Conservation (phyloP, 192 early-diverging fungal species). For the Umbelopsis isabellina region DNA sequence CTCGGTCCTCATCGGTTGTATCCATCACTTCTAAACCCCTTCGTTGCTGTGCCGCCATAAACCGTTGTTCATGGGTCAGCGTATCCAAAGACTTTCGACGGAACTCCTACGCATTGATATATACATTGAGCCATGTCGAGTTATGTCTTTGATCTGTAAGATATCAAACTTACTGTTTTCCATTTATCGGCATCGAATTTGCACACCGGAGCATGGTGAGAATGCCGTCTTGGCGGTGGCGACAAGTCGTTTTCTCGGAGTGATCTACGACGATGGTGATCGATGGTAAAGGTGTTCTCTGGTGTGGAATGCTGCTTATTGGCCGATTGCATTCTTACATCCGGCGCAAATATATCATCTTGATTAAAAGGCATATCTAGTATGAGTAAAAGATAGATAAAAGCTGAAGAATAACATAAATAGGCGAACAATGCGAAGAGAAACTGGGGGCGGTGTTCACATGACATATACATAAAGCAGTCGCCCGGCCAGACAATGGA, state of each 20-base stretch:
- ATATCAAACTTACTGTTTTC: neutral
- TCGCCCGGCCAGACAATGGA: too few species aligned
- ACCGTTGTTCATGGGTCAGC: constrained; percentile 12
- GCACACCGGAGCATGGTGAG: constrained; percentile 15
- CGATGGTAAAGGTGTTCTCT: constrained; percentile 7
- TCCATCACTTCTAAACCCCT: constrained; percentile 5
- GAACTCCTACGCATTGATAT: neutral
- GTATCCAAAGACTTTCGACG: constrained; percentile 12
- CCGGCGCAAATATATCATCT: neutral
- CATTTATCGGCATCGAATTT: constrained; percentile 11
- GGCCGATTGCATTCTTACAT: constrained; percentile 5
- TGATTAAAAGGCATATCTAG: neutral
- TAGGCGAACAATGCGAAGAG: neutral
- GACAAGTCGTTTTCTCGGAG: neutral
- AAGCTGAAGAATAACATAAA: neutral
- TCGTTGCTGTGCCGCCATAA: constrained; percentile 10
- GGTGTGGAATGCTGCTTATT: constrained; percentile 8
- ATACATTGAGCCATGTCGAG: neutral
- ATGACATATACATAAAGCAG: neutral
- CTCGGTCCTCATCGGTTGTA: constrained; percentile 11
- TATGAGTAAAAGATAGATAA: neutral
- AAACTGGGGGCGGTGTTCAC: neutral
- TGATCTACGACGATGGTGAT: neutral
- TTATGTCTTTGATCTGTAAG: neutral
- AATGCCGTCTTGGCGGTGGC: constrained; percentile 14